Conservation (phyloP, 1,139 yeast genomes). For the Debaryomyces robertsiae region DNA sequence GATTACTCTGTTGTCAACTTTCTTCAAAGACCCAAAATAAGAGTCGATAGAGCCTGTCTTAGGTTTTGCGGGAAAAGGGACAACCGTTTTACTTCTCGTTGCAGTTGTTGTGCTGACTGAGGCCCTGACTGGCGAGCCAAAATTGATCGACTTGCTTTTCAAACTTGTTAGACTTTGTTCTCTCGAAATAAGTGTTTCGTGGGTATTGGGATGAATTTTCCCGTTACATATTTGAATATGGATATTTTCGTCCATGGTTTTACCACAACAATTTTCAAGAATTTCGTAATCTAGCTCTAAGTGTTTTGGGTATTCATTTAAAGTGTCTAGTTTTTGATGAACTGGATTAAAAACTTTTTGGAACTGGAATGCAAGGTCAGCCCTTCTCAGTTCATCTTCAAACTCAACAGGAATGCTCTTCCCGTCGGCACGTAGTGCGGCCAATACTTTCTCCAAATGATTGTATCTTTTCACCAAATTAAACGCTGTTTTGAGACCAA, state of each 20-base stretch:
- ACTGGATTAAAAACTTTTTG: slow-evolving; percentile 85
- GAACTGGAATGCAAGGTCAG: slow-evolving; percentile 78
- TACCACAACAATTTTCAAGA: slow-evolving; percentile 67
- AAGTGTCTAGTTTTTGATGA: slow-evolving; percentile 48
- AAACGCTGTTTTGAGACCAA: slow-evolving; percentile 82
- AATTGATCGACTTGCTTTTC: slow-evolving; percentile 29
- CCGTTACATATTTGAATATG: slow-evolving; percentile 68
- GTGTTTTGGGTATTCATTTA: slow-evolving; percentile 57
- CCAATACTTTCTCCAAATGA: slow-evolving; percentile 56
- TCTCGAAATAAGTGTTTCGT: slow-evolving; percentile 46
- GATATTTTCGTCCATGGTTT: slow-evolving; percentile 43
- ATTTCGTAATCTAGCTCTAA: slow-evolving; percentile 33
- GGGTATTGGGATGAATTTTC: slow-evolving; percentile 64
- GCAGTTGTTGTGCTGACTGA: not conserved
- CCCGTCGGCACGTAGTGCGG: slow-evolving; percentile 64
- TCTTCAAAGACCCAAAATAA: slow-evolving; percentile 13
- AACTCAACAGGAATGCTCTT: slow-evolving; percentile 63
- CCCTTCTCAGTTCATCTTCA: slow-evolving; percentile 60
- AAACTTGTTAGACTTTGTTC: slow-evolving; percentile 37
- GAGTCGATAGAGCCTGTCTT: slow-evolving; percentile 13
- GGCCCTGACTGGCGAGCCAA: not conserved
- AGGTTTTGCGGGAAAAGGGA: not conserved
- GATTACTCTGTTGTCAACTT: not conserved
- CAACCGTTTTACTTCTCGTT: slow-evolving; percentile 7
- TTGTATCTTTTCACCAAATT: slow-evolving; percentile 54